These are phyloP conservation scores for Xylogone sp. DNA, from an alignment of 2,329 filamentous ascomycete genomes.

Conservation along the genomic window DNA sequence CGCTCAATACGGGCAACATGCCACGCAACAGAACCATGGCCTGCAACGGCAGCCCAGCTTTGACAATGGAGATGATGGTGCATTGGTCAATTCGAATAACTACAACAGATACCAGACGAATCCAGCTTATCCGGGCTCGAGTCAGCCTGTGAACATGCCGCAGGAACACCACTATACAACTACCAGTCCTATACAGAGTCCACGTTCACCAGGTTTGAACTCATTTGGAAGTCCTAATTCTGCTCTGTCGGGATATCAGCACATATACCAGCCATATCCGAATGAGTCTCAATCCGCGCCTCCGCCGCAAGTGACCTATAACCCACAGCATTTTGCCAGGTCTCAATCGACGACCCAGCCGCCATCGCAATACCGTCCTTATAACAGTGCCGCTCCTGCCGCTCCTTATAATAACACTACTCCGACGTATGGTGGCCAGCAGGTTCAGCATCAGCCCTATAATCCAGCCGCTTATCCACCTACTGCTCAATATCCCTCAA, in stretches of 20 bases:
- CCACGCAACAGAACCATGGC: conserved; percentile 36
- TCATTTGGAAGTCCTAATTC: conserved; percentile 22
- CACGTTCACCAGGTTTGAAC: conserved; percentile 19
- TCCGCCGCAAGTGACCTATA: conserved; percentile 48
- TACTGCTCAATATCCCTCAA: conserved; percentile 49
- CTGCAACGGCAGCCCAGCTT: conserved; percentile 62
- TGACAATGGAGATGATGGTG: conserved; percentile 69
- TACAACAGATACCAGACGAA: conserved; percentile 25
- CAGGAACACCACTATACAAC: conserved; percentile 63
- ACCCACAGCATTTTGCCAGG: conserved; percentile 57
- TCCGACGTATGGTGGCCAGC: conserved; percentile 39
- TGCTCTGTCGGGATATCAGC: conserved; percentile 43
- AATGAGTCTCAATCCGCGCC: conserved; percentile 21
- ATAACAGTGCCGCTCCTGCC: conserved; percentile 34
- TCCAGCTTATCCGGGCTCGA: conserved; percentile 18
- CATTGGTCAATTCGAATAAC: conserved; percentile 40
- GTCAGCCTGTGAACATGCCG: conserved; percentile 19
- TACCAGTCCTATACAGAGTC: conserved; percentile 17
- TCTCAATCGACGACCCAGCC: conserved; percentile 30
- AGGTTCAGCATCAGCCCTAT: conserved; percentile 48
- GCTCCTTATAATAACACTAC: conserved; percentile 49
- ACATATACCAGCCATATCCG: conserved; percentile 45
- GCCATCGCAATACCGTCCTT: conserved; percentile 38
- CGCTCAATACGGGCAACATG: conserved; percentile 51
- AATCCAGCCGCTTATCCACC: conserved; percentile 55